Conservation (phyloP, 768 basidiomycete species). For the Pleurotus platypus region DNA sequence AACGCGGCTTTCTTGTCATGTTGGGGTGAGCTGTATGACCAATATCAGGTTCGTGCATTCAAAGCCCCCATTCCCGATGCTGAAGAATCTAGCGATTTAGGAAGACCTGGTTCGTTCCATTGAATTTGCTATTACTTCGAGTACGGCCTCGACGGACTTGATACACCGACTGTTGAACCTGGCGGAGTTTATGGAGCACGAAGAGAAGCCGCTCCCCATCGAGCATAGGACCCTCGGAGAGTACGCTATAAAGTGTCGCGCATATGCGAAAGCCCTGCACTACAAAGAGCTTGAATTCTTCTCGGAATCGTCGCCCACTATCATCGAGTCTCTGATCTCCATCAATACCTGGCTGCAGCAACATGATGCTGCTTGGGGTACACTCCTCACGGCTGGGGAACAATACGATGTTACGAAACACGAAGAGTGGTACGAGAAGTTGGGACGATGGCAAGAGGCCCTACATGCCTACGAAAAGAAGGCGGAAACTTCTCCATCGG, state of each 20-base stretch:
- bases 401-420: constrained; percentile 90
- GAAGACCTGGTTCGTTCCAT: constrained; percentile 93
- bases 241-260: constrained; percentile 89
- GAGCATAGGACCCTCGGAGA: constrained; percentile 91
- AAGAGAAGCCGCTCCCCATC: constrained; percentile 93
- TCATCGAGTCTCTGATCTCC: constrained; percentile 91
- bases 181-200: constrained; percentile 99
- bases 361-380: constrained; percentile 97
- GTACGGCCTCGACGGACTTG: constrained; percentile 77
- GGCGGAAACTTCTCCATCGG: constrained; percentile 67
- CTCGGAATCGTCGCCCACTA: constrained; percentile 82
- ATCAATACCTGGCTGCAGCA: constrained; percentile 97
- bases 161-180: constrained; percentile 89
- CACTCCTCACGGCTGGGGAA: constrained; percentile 83
- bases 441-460: constrained; percentile 96
- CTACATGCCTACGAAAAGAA: constrained; percentile 81
- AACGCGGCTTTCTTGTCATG: constrained; percentile 98
- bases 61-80: too few relatives aligned
- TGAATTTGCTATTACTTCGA: constrained; percentile 77
- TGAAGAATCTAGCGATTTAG: constrained; percentile 32
- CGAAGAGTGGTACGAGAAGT: constrained; percentile 97
- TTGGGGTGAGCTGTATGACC: constrained; percentile 93
- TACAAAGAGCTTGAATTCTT: constrained; percentile 99
- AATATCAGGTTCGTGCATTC: constrained; percentile 74
- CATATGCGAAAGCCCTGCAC: constrained; percentile 96